Percentiles rank a stretch among this genome's conserved stretches.
Evolutionary conservation across 768 basidiomycete genomes (phyloP).

Genomic region (Lactarius pseudohatsudake): DNA sequence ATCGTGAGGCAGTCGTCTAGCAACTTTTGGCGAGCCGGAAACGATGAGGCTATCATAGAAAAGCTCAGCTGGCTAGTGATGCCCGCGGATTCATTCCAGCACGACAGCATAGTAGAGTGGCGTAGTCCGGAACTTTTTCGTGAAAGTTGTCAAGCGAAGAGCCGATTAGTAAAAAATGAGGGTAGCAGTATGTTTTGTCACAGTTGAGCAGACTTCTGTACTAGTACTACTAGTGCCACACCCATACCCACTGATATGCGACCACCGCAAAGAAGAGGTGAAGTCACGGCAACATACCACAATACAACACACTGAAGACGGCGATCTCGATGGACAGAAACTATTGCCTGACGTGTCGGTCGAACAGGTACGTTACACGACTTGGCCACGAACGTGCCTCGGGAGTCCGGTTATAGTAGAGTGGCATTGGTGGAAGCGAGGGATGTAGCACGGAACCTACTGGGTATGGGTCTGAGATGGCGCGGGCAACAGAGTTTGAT

Average conservation of each 20-base stretch:
- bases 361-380: constrained; percentile 30
- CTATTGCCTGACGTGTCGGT: constrained; percentile 25
- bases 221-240: no score
- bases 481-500: constrained; percentile 30
- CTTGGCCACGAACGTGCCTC: constrained; percentile 40
- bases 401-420: constrained; percentile 36
- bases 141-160: background rate
- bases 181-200: background rate
- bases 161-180: background rate
- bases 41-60: background rate
- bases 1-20: background rate
- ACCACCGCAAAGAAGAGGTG: background rate
- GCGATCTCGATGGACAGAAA: constrained; percentile 29
- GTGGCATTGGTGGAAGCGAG: background rate
- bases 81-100: background rate
- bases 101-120: background rate
- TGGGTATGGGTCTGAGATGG: no score
- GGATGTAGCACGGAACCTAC: constrained; percentile 26
- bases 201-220: background rate
- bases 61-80: background rate
- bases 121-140: background rate
- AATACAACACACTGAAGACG: no score
- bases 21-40: background rate
- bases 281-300: background rate
- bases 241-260: no score